Evolutionary conservation across 2,329 filamentous ascomycete genomes (phyloP).

Genomic region (Didymella sp.): DNA sequence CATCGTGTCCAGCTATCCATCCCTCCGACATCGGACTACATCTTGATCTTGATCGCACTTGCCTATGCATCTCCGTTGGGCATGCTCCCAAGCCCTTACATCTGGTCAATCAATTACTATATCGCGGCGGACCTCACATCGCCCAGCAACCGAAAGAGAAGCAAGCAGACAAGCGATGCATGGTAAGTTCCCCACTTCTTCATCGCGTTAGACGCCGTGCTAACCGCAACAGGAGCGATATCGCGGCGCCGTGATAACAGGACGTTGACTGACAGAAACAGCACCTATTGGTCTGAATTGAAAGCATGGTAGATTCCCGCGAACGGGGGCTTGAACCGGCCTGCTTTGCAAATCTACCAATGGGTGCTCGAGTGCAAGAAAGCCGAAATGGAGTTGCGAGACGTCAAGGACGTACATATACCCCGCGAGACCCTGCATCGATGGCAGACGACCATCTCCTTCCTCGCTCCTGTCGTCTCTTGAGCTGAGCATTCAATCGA

Average conservation of each 20-base stretch:
- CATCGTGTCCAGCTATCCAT: background rate
- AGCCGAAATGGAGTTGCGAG: constrained; percentile 4
- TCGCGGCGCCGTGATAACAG: constrained; percentile 7
- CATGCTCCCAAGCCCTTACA: background rate
- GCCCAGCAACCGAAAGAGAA: background rate
- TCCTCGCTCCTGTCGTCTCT: background rate
- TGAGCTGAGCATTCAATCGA: background rate
- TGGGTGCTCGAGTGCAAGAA: background rate
- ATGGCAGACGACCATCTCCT: background rate
- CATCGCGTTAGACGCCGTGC: background rate
- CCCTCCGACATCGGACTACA: background rate
- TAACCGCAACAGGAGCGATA: constrained; percentile 10
- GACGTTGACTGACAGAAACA: constrained; percentile 4
- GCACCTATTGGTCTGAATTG: constrained; percentile 16
- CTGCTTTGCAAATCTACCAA: constrained; percentile 13
- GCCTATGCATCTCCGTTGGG: too few species aligned
- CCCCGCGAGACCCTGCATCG: constrained; percentile 9
- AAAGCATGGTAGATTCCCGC: constrained; percentile 11
- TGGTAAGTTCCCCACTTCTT: background rate
- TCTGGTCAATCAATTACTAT: background rate
- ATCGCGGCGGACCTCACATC: background rate
- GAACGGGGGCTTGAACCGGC: background rate
- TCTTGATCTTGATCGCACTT: background rate
- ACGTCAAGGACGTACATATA: constrained; percentile 10
- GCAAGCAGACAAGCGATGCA: background rate